Evolutionary conservation across 306 rosid species (phyloP), one percentile per base, ranked within the genome.

Genomic region (Rosa multiflora): DNA sequence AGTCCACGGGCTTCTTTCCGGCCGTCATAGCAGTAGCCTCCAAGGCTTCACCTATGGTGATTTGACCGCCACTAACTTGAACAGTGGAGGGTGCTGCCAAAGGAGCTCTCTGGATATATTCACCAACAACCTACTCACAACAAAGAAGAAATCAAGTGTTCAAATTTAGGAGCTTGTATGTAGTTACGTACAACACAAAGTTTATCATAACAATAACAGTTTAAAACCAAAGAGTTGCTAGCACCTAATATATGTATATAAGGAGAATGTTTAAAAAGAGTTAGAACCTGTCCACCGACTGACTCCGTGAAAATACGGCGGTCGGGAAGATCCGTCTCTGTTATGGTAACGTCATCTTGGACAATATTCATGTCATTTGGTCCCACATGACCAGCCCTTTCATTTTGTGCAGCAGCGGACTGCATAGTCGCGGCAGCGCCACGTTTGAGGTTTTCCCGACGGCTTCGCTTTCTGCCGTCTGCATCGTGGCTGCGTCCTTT

Each of bases 31-130:
- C 89, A 0, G 94, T 86, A 6, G 91, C 91, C 80, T 91, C 91
- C 0, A 91, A 89, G 66, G 98, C 97, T 81, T 93, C 91, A 0
- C 93, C 97, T 0, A 93, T 91, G 3, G 97, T 89, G 78, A 93
- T 83, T 52, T 86, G 84, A 20, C 79, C 84, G 0, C 4, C 61
- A 2, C 69, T 37, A 21, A 59, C 85, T 77, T 84, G 35, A 42
- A 68, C 18, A 1, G 29, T 51, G 46, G 85, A 74, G n/a, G 87
- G 72, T 14, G 88, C 79, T 18, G 77, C 79, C 79, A 79, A 29
- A 0, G 90, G 81, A 62, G 13, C 78, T 68, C 73, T 75, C 76
- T 83, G 79, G 49, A 80, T 79, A 59, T 66, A 79, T 71, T 88
- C 82, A 46, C 82, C 88, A 70, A 89, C 82, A 18, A 70, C 90